Base-by-base conservation (phyloP, 257 asterid species). In the Gardenia jasminoides region DNA sequence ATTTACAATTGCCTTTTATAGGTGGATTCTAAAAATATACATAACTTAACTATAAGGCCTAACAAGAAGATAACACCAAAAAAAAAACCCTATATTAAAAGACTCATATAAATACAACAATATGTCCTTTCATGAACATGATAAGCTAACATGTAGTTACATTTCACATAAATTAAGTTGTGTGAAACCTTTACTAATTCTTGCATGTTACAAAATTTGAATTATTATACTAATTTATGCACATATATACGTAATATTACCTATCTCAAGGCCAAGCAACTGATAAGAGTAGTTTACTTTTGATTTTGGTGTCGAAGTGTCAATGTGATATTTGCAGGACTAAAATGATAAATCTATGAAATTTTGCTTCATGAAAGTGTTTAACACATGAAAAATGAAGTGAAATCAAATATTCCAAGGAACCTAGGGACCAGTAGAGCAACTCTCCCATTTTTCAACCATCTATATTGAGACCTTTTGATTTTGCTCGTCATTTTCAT, bases 401-500 rank as follows among this genome's bases (percentile, higher is more conserved):
- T 12, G 28, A 64, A 64, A 64, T 3, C 39, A 4, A 64, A 12
- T 11, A 7, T 26, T 12, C 41, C 12, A 8, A n/a, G 36, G 30
- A 28, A 8, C 3, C 17, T 11, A 28, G 69, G 69, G 69, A 61
- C 31, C 9, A n/a, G 6, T 10, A n/a, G 1, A 26, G 67, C 67
- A n/a, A 61, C 33, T n/a, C 33, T 61, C 5, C 13, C 65, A 58
- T 22, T 58, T 22, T 56, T 56, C 10, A 19, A 5, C 30, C 4
- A 12, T 22, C 12, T 22, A 24, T 61, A 10, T n/a, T n/a, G 33
- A 7, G 64, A 58, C 64, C 10, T 58, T 61, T 61, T 4, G 33
- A 6, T 8, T 61, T 61, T 61, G 33, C 67, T n/a, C n/a, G 73
- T 72, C 82, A 22, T n/a, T 72, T 33, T 79, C 82, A 79, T 24